These are phyloP conservation scores for Mallotus japonicus DNA, from an alignment of 441 rosid genomes.

Conservation along the genomic window DNA sequence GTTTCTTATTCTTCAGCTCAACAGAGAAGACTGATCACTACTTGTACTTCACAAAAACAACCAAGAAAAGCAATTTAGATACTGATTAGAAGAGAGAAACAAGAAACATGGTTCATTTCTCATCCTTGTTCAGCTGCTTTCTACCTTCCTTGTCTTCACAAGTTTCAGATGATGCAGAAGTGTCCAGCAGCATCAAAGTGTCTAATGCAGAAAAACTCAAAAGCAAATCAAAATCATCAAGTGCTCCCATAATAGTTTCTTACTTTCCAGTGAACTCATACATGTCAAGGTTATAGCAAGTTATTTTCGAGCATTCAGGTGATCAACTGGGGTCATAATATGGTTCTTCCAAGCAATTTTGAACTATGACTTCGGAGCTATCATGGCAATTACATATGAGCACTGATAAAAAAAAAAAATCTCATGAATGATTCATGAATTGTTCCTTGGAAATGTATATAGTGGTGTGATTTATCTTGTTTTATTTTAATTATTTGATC, in stretches of 20 bases:
- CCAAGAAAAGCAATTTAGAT: neutral
- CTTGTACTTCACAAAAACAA: too few relatives aligned
- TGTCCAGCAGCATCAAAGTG: neutral
- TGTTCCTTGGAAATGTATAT: neutral
- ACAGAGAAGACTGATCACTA: too few relatives aligned
- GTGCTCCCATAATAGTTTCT: constrained; percentile 1
- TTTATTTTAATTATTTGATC: too few relatives aligned
- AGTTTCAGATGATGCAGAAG: neutral
- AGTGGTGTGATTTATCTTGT: too few relatives aligned
- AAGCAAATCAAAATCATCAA: neutral
- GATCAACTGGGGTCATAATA: too few relatives aligned
- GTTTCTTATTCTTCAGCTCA: neutral
- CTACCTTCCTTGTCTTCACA: neutral
- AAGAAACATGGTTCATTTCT: neutral
- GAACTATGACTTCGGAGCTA: too few relatives aligned
- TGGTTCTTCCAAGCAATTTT: too few relatives aligned
- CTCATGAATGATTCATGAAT: too few relatives aligned
- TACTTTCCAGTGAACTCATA: neutral
- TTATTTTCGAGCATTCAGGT: too few relatives aligned
- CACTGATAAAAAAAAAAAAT: neutral
- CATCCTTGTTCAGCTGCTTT: neutral
- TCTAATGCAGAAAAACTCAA: neutral
- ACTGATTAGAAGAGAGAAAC: neutral
- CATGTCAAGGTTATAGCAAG: neutral
- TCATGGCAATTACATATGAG: neutral